Evolutionary conservation across 2,329 filamentous ascomycete genomes (phyloP), one percentile per base, ranked within the genome.

Genomic region (Pyricularia sp.): DNA sequence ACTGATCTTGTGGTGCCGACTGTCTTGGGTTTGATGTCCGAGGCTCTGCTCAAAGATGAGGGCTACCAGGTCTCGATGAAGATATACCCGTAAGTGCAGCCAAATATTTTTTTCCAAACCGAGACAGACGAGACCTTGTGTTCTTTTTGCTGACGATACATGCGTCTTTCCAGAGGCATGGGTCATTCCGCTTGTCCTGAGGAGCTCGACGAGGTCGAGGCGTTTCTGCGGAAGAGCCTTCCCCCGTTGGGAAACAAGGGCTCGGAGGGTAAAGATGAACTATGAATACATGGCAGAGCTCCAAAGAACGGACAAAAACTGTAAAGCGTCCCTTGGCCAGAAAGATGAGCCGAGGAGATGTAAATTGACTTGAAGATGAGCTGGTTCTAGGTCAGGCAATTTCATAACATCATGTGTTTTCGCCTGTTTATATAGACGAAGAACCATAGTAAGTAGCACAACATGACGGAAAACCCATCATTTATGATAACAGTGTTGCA

Each of bases 201-300:
- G 71, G 94, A 97, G 81, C 87, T 97, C 68, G 87, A 95, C 71
- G 91, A 97, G 73, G 82, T 97, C 23, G 92, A 95, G 79, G 77
- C 74, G 0, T 89, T 86, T 71, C 71, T 89, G 67, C 77, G 73
- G 42, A 76, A 79, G 69, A 79, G 78, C 64, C 78, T 88, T 68
- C 83, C 85, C 5, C 74, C 80, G 0, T 71, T 79, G 68, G 80
- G 73, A 26, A 77, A 80, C 26, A 78, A 79, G 68, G 28, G n/a
- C 28, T 63, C 67, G 14, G 73, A 72, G 6, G 74, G 69, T 26
- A 80, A 80, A 72, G 73, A 78, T 17, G 79, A 80, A 70, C 73
- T 80, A 68, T 80, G 67, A 71, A 63, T 61, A 26, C 58, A 61
- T 61, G 58, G 58, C 12, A 61, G 58, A 61, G 58, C 58, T 12